A percentile compares a stretch with the other conserved stretches of the same genome.
phyloP scores from a whole-genome alignment of 306 rosid genomes.

The Casuarina cunninghamiana region DNA sequence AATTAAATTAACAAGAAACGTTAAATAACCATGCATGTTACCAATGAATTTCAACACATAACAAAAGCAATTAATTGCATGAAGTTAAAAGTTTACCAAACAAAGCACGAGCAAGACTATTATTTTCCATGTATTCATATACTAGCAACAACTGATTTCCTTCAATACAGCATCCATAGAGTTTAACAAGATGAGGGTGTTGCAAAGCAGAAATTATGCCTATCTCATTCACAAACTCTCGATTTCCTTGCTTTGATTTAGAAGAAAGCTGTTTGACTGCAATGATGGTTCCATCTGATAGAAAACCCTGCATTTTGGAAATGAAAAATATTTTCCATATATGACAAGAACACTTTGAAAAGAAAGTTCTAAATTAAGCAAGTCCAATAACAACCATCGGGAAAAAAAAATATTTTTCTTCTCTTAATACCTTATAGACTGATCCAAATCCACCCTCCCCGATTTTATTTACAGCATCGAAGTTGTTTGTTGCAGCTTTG shows the following conservation, averaged over 20 bases:
- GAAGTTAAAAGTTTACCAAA: constrained; percentile 36
- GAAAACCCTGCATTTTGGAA: constrained; percentile 40
- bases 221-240: constrained; percentile 56
- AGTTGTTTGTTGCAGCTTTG: constrained; percentile 59
- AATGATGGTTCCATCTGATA: constrained; percentile 39
- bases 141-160: constrained; percentile 45
- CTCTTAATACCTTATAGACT: constrained; percentile 50
- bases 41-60: background rate
- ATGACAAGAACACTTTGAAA: background rate
- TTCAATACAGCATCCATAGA: constrained; percentile 54
- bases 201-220: constrained; percentile 57
- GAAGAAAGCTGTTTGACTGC: constrained; percentile 53
- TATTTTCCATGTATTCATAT: constrained; percentile 62
- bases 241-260: constrained; percentile 54
- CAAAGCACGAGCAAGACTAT: constrained; percentile 53
- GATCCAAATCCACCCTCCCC: constrained; percentile 76
- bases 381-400: background rate
- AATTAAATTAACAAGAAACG: background rate
- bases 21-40: background rate
- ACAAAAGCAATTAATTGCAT: background rate
- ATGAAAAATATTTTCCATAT: background rate
- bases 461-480: constrained; percentile 49
- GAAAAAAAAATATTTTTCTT: background rate
- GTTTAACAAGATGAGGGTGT: constrained; percentile 56
- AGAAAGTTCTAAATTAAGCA: background rate